These are phyloP conservation scores for Populus simonii DNA, from an alignment of 345 rosid species.

Conservation along the genomic window DNA sequence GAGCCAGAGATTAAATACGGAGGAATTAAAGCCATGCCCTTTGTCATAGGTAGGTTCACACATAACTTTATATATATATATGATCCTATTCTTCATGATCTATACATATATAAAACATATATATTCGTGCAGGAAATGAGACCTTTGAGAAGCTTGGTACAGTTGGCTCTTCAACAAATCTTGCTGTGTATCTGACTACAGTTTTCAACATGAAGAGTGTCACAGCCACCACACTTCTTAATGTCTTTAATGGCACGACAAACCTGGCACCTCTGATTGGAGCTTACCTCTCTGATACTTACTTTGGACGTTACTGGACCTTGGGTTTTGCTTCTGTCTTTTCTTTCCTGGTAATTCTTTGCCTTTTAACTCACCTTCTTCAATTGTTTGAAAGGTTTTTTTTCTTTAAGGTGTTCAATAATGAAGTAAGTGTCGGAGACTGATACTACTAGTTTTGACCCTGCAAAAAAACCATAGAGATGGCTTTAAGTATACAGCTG, in stretches of 20 bases:
- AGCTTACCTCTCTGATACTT: conserved; percentile 37
- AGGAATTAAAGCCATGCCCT: conserved; percentile 28
- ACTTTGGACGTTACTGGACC: conserved; percentile 32
- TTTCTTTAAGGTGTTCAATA: background rate
- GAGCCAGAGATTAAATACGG: conserved; percentile 16
- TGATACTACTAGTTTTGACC: background rate
- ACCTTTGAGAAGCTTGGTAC: conserved; percentile 46
- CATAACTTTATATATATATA: background rate
- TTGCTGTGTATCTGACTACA: conserved; percentile 33
- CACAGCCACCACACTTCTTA: conserved; percentile 26
- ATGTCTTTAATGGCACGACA: conserved; percentile 31
- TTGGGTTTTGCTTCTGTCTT: conserved; percentile 34
- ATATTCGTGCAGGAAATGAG: conserved; percentile 33
- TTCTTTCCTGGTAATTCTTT: conserved; percentile 24
- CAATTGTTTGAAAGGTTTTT: background rate
- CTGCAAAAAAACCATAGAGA: background rate
- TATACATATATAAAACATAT: background rate
- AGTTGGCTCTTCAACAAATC: conserved; percentile 31
- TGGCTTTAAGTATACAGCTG: no score
- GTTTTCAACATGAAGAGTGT: conserved; percentile 41
- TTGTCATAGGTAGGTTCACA: conserved; percentile 7
- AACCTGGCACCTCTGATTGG: conserved; percentile 38
- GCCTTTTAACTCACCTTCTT: no score
- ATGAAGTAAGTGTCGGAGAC: background rate
- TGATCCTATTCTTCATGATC: background rate